Evolutionary conservation across 2,329 filamentous ascomycete species (phyloP), one percentile per base, ranked within the genome.

Genomic region (Xylaria sp.): DNA sequence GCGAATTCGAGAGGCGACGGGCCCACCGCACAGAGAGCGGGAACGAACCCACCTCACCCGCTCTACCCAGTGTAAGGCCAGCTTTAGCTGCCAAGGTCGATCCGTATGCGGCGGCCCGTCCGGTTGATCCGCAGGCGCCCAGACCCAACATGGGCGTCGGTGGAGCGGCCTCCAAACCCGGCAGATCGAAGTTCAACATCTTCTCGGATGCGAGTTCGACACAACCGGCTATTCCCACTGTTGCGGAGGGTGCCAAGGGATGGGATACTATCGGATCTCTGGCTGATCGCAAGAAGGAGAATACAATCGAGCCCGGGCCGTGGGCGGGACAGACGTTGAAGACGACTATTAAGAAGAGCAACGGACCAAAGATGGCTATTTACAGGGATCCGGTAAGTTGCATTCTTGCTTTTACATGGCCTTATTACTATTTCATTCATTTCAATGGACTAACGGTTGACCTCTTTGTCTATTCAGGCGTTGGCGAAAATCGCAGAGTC

Each of bases 371-470:
- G 80, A 89, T 99, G 86, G 80, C 88, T 71, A 84, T 99, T 51
- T 99, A 97, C 80, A 93, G 90, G 80, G 94, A 99, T 81, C 81
- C 89, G 89, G 94, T 99, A 88, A 88, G 91, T 82, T 73, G 58
- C 59, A 68, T 64, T 66, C 68, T 58, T 39, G 18, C 11, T 47
- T 65, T 70, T 69, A 69, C 65, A 42, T 11, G 11, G 8, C 69
- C 70, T 73, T 75, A 73, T 76, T 76, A 72, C 79, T 82, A 81
- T 74, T 81, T 47, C 91, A 84, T 94, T 94, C 91, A 94, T 92
- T 81, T 86, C 83, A 81, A 84, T 84, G 92, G 92, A 96, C 92
- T 97, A 96, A 97, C 70, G 67, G 65, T 69, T 67, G 8, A 69
- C 70, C 68, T 71, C 60, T 65, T 72, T 74, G 67, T 75, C 70